Evolutionary conservation across 805 yeast genomes (phyloP).

Genomic region (Candida ulmi): DNA sequence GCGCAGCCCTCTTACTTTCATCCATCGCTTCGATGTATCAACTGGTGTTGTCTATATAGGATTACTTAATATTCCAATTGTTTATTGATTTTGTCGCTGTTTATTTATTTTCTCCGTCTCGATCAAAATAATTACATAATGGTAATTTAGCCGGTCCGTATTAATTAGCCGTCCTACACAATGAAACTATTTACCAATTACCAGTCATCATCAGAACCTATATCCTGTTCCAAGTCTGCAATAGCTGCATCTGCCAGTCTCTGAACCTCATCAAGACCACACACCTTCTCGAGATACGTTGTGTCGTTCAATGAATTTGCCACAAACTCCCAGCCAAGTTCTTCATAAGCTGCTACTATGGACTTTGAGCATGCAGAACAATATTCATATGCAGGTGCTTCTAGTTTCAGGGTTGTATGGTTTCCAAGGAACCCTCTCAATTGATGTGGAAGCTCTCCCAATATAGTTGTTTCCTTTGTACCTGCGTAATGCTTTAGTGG

Average conservation of each 20-base stretch:
- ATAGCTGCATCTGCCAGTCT: slow-evolving; percentile 50
- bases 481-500: slow-evolving; percentile 36
- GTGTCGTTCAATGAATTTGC: slow-evolving; percentile 60
- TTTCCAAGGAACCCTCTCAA: slow-evolving; percentile 76
- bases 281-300: slow-evolving; percentile 62
- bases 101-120: not conserved
- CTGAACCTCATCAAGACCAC: slow-evolving; percentile 77
- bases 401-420: slow-evolving; percentile 57
- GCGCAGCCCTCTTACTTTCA: slow-evolving; percentile 12
- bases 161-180: not conserved
- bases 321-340: slow-evolving; percentile 78
- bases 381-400: slow-evolving; percentile 64
- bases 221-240: slow-evolving; percentile 20
- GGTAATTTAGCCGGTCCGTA: no score
- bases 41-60: no score
- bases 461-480: slow-evolving; percentile 27
- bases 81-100: not conserved
- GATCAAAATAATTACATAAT: not conserved
- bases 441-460: slow-evolving; percentile 86
- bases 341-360: slow-evolving; percentile 46
- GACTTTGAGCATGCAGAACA: slow-evolving; percentile 83
- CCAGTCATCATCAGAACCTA: slow-evolving; percentile 20
- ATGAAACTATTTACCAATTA: not conserved
- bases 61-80: no score
- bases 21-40: slow-evolving; percentile 6